phyloP scores from a whole-genome alignment of 179 eudicot species.

The Camellia oleifera region DNA sequence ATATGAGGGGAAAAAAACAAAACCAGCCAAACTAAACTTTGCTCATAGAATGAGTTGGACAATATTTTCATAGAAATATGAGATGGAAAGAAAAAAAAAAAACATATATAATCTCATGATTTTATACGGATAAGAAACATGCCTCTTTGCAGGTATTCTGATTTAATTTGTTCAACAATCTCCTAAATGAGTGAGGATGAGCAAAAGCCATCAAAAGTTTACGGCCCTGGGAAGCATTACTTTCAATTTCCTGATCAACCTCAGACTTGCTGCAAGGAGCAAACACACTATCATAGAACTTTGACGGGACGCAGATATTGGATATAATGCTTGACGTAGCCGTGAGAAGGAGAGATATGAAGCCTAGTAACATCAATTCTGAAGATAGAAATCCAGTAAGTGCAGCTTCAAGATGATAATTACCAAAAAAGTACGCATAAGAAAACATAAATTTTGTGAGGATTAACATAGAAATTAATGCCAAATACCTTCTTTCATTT shows the following conservation, averaged over 20 bases:
- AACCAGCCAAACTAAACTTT: neutral
- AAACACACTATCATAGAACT: slow-evolving; percentile 68
- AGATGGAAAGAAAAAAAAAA: neutral
- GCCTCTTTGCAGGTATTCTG: slow-evolving; percentile 76
- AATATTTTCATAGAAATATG: neutral
- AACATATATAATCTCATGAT: neutral
- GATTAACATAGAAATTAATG: neutral
- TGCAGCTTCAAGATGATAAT: slow-evolving; percentile 14
- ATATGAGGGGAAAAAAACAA: no score
- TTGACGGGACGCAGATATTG: slow-evolving; percentile 75
- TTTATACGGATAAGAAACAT: slow-evolving; percentile 22
- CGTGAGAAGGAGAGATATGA: slow-evolving; percentile 86
- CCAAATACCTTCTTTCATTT: slow-evolving; percentile 95
- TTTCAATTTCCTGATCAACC: slow-evolving; percentile 43
- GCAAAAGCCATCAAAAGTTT: slow-evolving; percentile 52
- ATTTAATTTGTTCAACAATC: slow-evolving; percentile 49
- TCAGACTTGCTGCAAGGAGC: slow-evolving; percentile 77
- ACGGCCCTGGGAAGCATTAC: slow-evolving; percentile 43
- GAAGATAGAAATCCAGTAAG: slow-evolving; percentile 23
- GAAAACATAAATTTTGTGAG: slow-evolving; percentile 1
- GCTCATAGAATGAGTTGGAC: neutral
- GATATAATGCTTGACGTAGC: slow-evolving; percentile 88
- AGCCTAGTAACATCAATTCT: slow-evolving; percentile 97
- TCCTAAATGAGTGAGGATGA: slow-evolving; percentile 43
- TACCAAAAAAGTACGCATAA: neutral